phyloP scores from a whole-genome alignment of 139 green algal species.

The Chlamydomonas asymmetrica region DNA sequence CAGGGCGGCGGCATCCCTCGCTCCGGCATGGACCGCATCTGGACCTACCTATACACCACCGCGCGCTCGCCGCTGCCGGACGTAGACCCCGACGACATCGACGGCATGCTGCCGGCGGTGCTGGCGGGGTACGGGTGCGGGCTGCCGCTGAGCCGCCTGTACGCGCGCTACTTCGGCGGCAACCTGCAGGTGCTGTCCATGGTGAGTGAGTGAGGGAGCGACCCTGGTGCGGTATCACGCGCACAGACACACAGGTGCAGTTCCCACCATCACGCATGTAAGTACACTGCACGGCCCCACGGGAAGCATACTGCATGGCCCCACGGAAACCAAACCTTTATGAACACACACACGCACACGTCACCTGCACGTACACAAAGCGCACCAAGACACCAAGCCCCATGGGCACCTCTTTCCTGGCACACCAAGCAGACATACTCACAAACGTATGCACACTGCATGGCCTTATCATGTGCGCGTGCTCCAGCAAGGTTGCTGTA shows the following conservation, averaged over 20 bases:
- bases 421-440: no score
- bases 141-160: slow-evolving; percentile 83
- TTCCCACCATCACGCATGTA: background rate
- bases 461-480: no score
- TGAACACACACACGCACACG: no score
- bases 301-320: background rate
- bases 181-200: slow-evolving; percentile 97
- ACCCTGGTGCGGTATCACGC: background rate
- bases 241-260: no score
- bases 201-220: slow-evolving; percentile 80
- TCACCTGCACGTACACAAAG: no score
- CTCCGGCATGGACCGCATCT: slow-evolving; percentile 87
- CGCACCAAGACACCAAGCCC: no score
- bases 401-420: no score
- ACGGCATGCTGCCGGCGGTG: slow-evolving; percentile 63
- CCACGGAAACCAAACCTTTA: background rate
- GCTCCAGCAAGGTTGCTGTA: no score
- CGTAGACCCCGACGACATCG: slow-evolving; percentile 30
- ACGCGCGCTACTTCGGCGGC: slow-evolving; percentile 95
- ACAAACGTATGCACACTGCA: no score
- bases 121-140: slow-evolving; percentile 95
- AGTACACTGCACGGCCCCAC: background rate
- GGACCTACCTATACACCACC: slow-evolving; percentile 98
- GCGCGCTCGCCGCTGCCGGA: slow-evolving; percentile 49
- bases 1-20: slow-evolving; percentile 95